Evolutionary conservation across 768 basidiomycete genomes (phyloP), one percentile per base, ranked within the genome.

Genomic region (Dendrothele bispora): DNA sequence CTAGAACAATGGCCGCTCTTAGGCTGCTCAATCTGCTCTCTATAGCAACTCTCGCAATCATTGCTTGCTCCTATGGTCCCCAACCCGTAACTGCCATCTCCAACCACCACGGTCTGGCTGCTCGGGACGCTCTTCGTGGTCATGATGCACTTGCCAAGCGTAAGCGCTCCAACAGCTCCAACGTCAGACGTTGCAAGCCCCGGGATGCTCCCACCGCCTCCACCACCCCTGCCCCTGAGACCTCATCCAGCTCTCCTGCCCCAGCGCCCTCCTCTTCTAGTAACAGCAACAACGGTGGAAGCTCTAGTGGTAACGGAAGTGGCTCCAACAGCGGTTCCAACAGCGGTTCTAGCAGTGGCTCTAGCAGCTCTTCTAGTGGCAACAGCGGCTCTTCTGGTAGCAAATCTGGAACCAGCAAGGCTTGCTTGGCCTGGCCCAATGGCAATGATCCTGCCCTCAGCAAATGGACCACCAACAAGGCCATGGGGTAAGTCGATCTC

Each of bases 401-500:
- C 30, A 57, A 55, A 38, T 54, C 53, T 24, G 57, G 61, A 20
- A 18, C 32, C 15, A 66, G 62, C 37, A 89, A 90, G 65, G 72
- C 78, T 35, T 80, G 88, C 52, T 61, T 86, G 17, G 85, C 77
- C 18, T 92, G 88, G 85, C 74, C 84, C 29, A 77, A 82, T 48
- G 74, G 77, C 44, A 69, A 80, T 49, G 68, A 73, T 50, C 47
- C 64, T 27, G 64, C 74, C 39, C 72, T 92, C 38, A 55, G 64
- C 12, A 67, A 76, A 55, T 90, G 80, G 61, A 67, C 72, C 42
- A 76, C 74, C 21, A 48, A 29, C 24, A 67, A 73, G 3, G 73
- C 80, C 39, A 48, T 58, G 46, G 61, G 50, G 84, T 86, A 54
- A 44, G 70, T 61, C 7, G 39, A 3, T 24, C 11, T 29, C 7